These are phyloP conservation scores for Alternaria metachromatica DNA, from an alignment of 2,329 filamentous ascomycete species.

Conservation along the genomic window DNA sequence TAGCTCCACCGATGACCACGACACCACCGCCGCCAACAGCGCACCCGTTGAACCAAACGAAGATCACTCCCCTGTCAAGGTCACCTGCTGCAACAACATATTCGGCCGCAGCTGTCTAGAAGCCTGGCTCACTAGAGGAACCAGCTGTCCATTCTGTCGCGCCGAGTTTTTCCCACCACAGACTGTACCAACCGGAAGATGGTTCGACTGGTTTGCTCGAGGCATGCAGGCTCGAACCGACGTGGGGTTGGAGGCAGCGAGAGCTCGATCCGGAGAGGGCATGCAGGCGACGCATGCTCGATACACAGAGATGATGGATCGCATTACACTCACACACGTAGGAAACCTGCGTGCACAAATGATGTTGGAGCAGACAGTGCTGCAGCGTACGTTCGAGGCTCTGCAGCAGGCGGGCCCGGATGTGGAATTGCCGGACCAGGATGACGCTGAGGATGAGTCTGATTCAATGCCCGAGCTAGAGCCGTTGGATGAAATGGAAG, in stretches of 20 bases:
- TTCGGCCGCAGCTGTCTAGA: background rate
- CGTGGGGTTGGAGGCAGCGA: background rate
- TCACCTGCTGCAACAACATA: constrained; percentile 1
- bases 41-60: background rate
- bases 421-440: background rate
- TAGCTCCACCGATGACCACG: background rate
- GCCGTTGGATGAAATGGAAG: background rate
- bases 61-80: background rate
- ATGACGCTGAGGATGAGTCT: background rate
- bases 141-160: background rate
- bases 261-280: background rate
- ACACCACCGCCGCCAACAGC: background rate
- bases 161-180: background rate
- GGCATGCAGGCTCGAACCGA: no score
- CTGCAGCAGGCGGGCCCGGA: background rate
- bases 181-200: background rate
- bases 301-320: background rate
- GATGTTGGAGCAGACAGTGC: no score
- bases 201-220: background rate
- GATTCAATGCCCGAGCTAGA: background rate
- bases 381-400: background rate
- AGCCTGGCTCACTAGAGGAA: background rate
- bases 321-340: no score
- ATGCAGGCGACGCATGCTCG: background rate
- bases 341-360: no score